Conservation (phyloP, 768 basidiomycete genomes). For the Tephrocybe sp. region DNA sequence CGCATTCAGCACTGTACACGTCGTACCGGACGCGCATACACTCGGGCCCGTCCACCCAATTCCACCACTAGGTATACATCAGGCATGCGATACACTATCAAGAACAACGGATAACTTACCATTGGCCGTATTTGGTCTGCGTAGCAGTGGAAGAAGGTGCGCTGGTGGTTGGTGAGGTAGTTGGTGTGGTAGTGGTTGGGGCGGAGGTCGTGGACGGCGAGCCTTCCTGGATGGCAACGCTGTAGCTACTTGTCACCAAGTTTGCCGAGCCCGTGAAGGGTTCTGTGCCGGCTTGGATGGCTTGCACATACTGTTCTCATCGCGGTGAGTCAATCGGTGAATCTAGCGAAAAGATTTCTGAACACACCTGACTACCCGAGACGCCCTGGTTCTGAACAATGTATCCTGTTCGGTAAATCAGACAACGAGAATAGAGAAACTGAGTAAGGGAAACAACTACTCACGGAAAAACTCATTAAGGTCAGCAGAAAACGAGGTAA, state of each 20-base stretch:
- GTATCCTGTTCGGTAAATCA: constrained; percentile 35
- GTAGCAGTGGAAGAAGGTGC: no score
- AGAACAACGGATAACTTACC: no score
- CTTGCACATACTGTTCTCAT: constrained; percentile 46
- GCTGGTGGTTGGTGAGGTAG: no score
- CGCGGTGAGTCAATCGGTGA: background rate
- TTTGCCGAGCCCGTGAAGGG: background rate
- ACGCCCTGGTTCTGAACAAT: constrained; percentile 47
- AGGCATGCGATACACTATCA: no score
- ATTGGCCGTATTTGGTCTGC: no score
- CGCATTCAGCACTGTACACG: no score
- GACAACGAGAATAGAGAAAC: background rate
- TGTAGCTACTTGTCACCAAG: background rate
- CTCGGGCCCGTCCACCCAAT: no score
- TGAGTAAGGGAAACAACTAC: constrained; percentile 10
- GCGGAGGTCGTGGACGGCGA: no score
- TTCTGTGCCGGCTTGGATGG: background rate
- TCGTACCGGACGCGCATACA: no score
- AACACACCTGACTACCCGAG: constrained; percentile 41
- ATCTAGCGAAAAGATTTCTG: background rate
- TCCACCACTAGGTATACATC: no score
- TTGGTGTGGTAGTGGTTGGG: no score
- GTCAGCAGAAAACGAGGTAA: constrained; percentile 52
- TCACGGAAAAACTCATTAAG: constrained; percentile 56
- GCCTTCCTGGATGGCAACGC: background rate